Evolutionary conservation across 371 early-diverging fungal genomes (phyloP), one percentile per base, ranked within the genome.

Genomic region (Circinella minor): DNA sequence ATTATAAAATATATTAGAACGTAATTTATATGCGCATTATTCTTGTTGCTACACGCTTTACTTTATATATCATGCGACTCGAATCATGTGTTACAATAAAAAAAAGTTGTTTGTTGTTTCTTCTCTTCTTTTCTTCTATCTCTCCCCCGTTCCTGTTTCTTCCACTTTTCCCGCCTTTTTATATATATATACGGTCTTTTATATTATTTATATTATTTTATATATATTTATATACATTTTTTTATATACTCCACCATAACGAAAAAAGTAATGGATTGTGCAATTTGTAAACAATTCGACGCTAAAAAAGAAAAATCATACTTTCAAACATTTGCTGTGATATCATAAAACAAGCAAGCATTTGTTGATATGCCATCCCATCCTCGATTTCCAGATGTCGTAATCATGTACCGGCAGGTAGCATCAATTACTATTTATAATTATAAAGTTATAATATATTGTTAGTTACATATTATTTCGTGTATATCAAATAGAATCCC

Each of bases 321-420:
- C 60, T n/a, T 27, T 67, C 68, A 72, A n/a, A 74, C 43, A 37
- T 74, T 63, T 18, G 81, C 69, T 20, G 72, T 68, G 67, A 95
- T 89, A 64, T 91, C 92, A 75, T 98, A 96, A 20, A 96, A 90
- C 39, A 96, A 75, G 67, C 94, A 95, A 36, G 85, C 79, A 73
- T 95, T 94, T 37, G 93, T 94, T 18, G 92, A 89, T 2, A 77
- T 67, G 38, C 95, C 96, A 49, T 96, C 97, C 97, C 97, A 97
- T 15, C 97, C 97, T 36, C 96, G 85, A 75, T 90, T 95, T 10
- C 98, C 98, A 0, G 95, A 94, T 2, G 95, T 91, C 3, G 93
- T 93, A 46, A 96, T 86, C 93, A 96, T 87, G 70, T 89, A 95
- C 51, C 88, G 85, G 39, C 90, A 88, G 11, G 88, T 84, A 10